Conservation (phyloP, 768 basidiomycete genomes). For the Trametes maxima region DNA sequence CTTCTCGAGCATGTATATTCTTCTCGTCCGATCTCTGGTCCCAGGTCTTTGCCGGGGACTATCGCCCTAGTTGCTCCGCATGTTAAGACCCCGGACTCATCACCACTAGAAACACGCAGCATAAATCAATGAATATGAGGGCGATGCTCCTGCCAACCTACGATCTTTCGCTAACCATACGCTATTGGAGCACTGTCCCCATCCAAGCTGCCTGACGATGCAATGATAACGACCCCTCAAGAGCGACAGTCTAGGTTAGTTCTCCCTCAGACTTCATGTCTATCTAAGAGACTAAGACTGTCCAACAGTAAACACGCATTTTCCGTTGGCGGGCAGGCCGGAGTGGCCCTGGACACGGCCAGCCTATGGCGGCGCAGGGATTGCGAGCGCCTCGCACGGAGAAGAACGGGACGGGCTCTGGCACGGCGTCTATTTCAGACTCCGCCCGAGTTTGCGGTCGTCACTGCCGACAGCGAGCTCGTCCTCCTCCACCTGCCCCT, state of each 20-base stretch:
- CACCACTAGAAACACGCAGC: background rate
- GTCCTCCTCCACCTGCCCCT: slow-evolving; percentile 22
- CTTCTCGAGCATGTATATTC: background rate
- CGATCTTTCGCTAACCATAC: background rate
- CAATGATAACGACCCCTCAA: background rate
- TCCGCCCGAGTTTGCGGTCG: slow-evolving; percentile 27
- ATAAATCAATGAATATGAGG: background rate
- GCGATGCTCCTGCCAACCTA: background rate
- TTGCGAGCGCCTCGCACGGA: slow-evolving; percentile 18
- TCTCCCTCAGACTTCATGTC: too few relatives aligned
- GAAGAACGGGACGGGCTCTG: slow-evolving; percentile 22
- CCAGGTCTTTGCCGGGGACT: background rate
- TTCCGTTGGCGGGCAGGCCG: background rate
- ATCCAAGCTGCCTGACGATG: background rate
- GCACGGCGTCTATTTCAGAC: slow-evolving; percentile 25
- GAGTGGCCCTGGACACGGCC: background rate
- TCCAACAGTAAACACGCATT: background rate
- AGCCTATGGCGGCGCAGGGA: slow-evolving; percentile 8
- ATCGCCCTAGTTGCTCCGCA: background rate
- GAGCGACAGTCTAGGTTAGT: too few relatives aligned
- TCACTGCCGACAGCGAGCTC: slow-evolving; percentile 28
- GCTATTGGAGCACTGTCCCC: background rate
- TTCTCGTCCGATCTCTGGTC: background rate
- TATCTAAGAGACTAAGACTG: too few relatives aligned
- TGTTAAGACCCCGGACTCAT: background rate